Conservation (phyloP, 805 yeast species). For the Metschnikowia cubensis region DNA sequence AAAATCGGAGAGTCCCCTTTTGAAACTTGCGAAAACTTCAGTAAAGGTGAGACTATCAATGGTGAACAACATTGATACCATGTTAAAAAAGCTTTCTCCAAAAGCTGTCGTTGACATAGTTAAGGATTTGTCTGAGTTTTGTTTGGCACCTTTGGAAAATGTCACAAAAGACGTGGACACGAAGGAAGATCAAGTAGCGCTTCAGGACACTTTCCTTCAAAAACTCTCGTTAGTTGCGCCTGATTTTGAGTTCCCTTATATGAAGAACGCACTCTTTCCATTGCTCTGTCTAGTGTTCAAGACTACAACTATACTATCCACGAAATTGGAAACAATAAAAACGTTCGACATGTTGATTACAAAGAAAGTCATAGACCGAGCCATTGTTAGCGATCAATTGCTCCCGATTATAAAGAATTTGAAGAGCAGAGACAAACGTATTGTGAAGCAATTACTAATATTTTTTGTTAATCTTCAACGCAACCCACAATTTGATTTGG, state of each 20-base stretch:
- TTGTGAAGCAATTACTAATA: slow-evolving; percentile 49
- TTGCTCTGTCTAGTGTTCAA: slow-evolving; percentile 67
- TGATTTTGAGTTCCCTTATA: slow-evolving; percentile 59
- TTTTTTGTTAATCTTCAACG: slow-evolving; percentile 51
- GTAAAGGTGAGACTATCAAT: slow-evolving; percentile 29
- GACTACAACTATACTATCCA: slow-evolving; percentile 77
- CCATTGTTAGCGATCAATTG: slow-evolving; percentile 69
- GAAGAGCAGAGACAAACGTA: slow-evolving; percentile 71
- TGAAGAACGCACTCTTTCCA: slow-evolving; percentile 76
- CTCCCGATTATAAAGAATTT: slow-evolving; percentile 73
- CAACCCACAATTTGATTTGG: slow-evolving; percentile 24
- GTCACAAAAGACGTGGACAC: slow-evolving; percentile 25
- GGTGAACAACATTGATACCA: slow-evolving; percentile 43
- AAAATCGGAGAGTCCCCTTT: slow-evolving; percentile 19
- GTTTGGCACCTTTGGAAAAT: slow-evolving; percentile 19
- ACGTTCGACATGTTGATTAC: slow-evolving; percentile 57
- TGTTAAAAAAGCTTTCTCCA: slow-evolving; percentile 48
- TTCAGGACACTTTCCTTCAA: slow-evolving; percentile 53
- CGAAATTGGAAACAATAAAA: slow-evolving; percentile 64
- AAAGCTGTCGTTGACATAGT: slow-evolving; percentile 48
- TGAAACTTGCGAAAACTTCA: slow-evolving; percentile 29
- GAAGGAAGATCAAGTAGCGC: slow-evolving; percentile 27
- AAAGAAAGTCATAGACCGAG: slow-evolving; percentile 62
- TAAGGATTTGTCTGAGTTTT: slow-evolving; percentile 40
- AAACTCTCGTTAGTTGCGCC: slow-evolving; percentile 40